Evolutionary conservation across 768 basidiomycete genomes (phyloP), one percentile per base, ranked within the genome.

Genomic region (Leccinum disarticulatum): DNA sequence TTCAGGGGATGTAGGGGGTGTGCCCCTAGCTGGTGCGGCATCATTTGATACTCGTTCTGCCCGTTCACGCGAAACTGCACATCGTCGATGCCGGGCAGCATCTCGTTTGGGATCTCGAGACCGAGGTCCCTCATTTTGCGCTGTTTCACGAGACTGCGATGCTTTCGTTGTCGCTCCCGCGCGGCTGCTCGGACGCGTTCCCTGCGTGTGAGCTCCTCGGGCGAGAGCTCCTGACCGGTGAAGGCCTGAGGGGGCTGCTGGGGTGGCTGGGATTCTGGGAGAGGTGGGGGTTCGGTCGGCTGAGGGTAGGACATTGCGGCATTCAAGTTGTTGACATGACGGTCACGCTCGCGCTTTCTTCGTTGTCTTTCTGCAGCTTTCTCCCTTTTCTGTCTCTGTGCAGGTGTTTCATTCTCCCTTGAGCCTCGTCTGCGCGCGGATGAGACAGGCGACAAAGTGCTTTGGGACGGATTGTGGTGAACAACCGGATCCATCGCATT

Each of bases 321-420:
- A 61, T 74, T 75, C 56, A 75, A 7, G 59, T 69, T 70, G 64
- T 75, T 74, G 33, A 76, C 77, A 67, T 78, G 77, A 51, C 81
- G 76, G 73, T 81, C 81, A 67, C 89, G 83, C 76, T 91, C 91
- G 53, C 91, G 86, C 72, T 93, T 93, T 62, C 90, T 73, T 51
- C 91, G 83, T 72, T 93, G 91, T 61, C 91, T 80, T 72, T 93
- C 91, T 46, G 92, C 89, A 1, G 91, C 91, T 73, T 93, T 92
- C 80, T 91, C 89, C 65, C 91, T 83, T 72, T 93, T 93, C 66
- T 83, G 79, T 64, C 84, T 79, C 75, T 90, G 88, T 58, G 81
- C 81, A 30, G 84, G 82, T 11, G 88, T 87, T 77, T 91, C 90
- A 79, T 87, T 84, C 71, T 90, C 83, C 64, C 88, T 80, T 46